These are phyloP conservation scores for Podospora tetraspora DNA, from an alignment of 495 filamentous ascomycete species.

Conservation along the genomic window DNA sequence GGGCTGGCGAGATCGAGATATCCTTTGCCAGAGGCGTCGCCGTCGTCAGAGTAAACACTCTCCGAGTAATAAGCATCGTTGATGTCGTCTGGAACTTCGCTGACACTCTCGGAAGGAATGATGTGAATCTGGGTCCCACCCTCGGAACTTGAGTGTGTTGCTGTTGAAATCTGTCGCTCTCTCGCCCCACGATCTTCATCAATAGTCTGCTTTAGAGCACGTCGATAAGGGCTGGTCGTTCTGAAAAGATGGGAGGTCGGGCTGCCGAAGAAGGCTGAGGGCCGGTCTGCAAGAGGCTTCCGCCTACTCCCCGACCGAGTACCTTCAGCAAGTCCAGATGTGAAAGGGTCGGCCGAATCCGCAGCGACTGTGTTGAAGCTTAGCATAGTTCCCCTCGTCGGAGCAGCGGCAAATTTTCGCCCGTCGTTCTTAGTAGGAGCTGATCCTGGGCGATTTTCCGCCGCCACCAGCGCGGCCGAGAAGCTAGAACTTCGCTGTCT, in stretches of 20 bases:
- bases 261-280: constrained; percentile 40
- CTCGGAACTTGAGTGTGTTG: constrained; percentile 11
- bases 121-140: constrained; percentile 13
- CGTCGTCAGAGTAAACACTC: constrained; percentile 41
- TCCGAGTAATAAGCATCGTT: constrained; percentile 34
- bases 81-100: constrained; percentile 27
- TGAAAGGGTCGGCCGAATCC: constrained; percentile 8
- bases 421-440: neutral
- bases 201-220: constrained; percentile 43
- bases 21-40: neutral
- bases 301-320: constrained; percentile 2
- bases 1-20: constrained; percentile 7
- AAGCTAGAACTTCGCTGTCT: neutral
- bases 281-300: constrained; percentile 21
- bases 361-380: neutral
- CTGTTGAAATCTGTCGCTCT: constrained; percentile 18
- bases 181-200: constrained; percentile 23
- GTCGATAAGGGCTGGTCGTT: constrained; percentile 52
- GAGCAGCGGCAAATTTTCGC: neutral
- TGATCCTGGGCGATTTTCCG: neutral
- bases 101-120: neutral
- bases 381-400: neutral
- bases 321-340: neutral
- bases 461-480: neutral
- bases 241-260: constrained; percentile 45